Percentiles rank a stretch among this genome's conserved stretches.
phyloP scores from a whole-genome alignment of 208 protist genomes.

The Sergeia podlipaevii region DNA sequence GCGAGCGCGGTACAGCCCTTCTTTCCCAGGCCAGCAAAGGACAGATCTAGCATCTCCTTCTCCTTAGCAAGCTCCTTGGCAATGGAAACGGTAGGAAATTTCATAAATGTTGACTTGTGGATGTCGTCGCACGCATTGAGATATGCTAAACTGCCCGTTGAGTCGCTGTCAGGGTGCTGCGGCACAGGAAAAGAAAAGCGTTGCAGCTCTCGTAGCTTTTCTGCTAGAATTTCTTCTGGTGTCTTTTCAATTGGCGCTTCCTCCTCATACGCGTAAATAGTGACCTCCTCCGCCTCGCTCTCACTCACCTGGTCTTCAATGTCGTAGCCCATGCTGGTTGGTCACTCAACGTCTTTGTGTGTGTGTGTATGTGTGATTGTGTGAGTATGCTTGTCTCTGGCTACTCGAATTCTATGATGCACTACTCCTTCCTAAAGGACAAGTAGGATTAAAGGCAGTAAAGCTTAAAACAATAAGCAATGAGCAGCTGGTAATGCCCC shows the following conservation, averaged over 20 bases:
- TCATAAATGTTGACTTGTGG: conserved; percentile 59
- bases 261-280: conserved; percentile 63
- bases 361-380: background rate
- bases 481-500: too few species aligned
- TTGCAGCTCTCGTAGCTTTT: conserved; percentile 51
- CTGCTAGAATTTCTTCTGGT: conserved; percentile 56
- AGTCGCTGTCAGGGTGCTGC: conserved; percentile 62
- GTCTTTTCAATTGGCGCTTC: conserved; percentile 45
- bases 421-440: too few species aligned
- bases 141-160: conserved; percentile 58
- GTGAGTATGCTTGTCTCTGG: too few species aligned
- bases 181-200: conserved; percentile 41
- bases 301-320: background rate
- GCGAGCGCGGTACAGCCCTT: conserved; percentile 75
- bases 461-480: too few species aligned
- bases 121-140: conserved; percentile 47
- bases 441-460: too few species aligned
- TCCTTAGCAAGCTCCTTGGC: conserved; percentile 42
- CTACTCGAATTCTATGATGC: too few species aligned
- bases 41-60: conserved; percentile 61
- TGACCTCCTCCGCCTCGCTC: conserved; percentile 13
- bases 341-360: background rate
- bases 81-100: conserved; percentile 71
- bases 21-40: conserved; percentile 58
- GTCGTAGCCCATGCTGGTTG: background rate